Base-by-base conservation (phyloP, 352 stramenopile species). In the Phytophthora hibernalis region DNA sequence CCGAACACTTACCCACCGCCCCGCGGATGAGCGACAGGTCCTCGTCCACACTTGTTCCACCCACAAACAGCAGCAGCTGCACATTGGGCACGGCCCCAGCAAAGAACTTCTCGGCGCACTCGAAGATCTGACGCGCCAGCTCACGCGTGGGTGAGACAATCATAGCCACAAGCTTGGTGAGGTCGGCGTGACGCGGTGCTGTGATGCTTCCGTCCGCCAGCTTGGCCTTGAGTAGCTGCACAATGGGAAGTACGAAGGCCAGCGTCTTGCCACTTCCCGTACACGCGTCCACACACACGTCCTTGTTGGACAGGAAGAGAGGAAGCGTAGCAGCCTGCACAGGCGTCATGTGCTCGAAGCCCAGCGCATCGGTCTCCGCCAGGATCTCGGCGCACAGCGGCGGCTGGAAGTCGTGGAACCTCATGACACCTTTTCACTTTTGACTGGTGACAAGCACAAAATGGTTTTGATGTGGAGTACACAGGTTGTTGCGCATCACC, bases 201-300 rank as follows among this genome's bases (percentile, higher is more conserved):
- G 61, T 79, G 64, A 94, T 90, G 47, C 75, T 80, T 30, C 77
- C 80, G 70, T 91, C 76, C 21, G 66, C 76, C 33, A 93, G 72
- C 63, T 85, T 83, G 48, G 49, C 80, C 66, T 80, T 80, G 35
- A 98, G 82, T 33, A 98, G 82, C 76, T 99, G 91, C 51, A 98
- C 83, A 35, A 97, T 87, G n/a, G 96, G 95, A 61, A 99, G 68
- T 54, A 98, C 86, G 74, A 98, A 99, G 33, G 96, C 87, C 24
- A 99, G 74, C 33, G 96, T 99, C 80, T 99, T 99, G 54, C 96
- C 96, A 13, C 85, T 97, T 33, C 96, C 96, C 22, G 96, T 99
- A 62, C 88, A 96, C n/a, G 96, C 96, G 67, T 98, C 90, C 22
- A 98, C 95, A 40, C 87, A 97, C 30, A 98, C 93, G 63, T 98